A percentile compares a stretch with the other conserved stretches of the same genome.
These are phyloP conservation scores for Gomphus bonarii DNA, from an alignment of 1,284 basidiomycete species.

Conservation along the genomic window DNA sequence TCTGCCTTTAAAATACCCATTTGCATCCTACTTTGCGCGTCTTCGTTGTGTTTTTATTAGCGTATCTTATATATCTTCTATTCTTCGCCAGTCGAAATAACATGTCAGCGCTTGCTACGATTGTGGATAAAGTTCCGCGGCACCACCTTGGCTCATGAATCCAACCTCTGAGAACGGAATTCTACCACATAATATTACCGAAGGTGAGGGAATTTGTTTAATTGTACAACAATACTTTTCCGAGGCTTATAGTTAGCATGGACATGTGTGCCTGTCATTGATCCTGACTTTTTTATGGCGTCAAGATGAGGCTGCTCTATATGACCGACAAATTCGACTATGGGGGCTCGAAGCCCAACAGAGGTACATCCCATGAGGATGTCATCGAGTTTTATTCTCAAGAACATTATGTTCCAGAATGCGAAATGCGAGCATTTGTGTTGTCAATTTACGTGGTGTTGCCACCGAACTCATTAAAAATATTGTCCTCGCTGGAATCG, in stretches of 20 bases:
- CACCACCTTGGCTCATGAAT: not conserved
- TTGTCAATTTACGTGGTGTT: slow-evolving; percentile 73
- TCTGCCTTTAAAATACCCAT: not conserved
- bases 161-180: not conserved
- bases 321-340: slow-evolving; percentile 94
- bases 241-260: not conserved
- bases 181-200: slow-evolving; percentile 1
- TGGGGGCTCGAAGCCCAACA: slow-evolving; percentile 99
- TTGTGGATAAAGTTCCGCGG: not conserved
- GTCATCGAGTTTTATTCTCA: not conserved
- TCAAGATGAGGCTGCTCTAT: slow-evolving; percentile 75
- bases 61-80: not conserved
- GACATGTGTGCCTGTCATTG: not conserved
- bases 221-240: not conserved
- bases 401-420: slow-evolving; percentile 44
- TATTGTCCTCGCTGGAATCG: slow-evolving; percentile 71
- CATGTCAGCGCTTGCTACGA: not conserved
- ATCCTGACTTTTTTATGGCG: not conserved
- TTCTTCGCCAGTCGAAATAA: not conserved
- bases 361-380: slow-evolving; percentile 38
- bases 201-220: not conserved
- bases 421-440: slow-evolving; percentile 85
- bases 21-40: not conserved
- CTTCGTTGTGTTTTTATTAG: slow-evolving; percentile 1
- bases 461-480: slow-evolving; percentile 98